These are phyloP conservation scores for Striga hermonthica DNA, from an alignment of 305 asterid species.

Conservation along the genomic window DNA sequence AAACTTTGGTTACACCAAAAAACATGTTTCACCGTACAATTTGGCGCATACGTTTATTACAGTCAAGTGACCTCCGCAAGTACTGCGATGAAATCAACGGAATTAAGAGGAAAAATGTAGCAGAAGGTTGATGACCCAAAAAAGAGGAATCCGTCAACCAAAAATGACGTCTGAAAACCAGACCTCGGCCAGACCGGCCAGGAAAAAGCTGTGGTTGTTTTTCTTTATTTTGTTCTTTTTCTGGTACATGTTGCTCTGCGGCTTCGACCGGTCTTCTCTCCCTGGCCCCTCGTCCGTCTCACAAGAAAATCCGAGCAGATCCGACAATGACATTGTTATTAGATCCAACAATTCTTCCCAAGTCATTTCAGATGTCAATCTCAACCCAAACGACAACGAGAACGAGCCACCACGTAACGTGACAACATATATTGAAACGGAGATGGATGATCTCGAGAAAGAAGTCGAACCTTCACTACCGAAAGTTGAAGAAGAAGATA, in stretches of 20 bases:
- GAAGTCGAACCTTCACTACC: constrained; percentile 34
- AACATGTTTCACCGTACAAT: no score
- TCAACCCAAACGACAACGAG: neutral
- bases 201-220: constrained; percentile 58
- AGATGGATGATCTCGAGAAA: constrained; percentile 30
- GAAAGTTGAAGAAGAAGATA: neutral
- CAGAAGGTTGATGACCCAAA: constrained; percentile 27
- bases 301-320: constrained; percentile 2
- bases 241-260: constrained; percentile 67
- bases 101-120: neutral
- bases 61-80: no score
- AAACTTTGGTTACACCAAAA: no score
- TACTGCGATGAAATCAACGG: no score
- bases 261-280: constrained; percentile 58
- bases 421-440: neutral
- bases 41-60: no score
- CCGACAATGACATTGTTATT: constrained; percentile 1
- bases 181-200: no score
- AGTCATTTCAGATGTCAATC: no score
- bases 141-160: constrained; percentile 13
- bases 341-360: neutral
- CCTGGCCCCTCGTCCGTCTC: constrained; percentile 37
- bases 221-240: constrained; percentile 47
- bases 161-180: constrained; percentile 21
- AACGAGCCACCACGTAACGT: neutral